Evolutionary conservation across 2,329 filamentous ascomycete genomes (phyloP), one percentile per base, ranked within the genome.

Genomic region (Scytalidium sp.): DNA sequence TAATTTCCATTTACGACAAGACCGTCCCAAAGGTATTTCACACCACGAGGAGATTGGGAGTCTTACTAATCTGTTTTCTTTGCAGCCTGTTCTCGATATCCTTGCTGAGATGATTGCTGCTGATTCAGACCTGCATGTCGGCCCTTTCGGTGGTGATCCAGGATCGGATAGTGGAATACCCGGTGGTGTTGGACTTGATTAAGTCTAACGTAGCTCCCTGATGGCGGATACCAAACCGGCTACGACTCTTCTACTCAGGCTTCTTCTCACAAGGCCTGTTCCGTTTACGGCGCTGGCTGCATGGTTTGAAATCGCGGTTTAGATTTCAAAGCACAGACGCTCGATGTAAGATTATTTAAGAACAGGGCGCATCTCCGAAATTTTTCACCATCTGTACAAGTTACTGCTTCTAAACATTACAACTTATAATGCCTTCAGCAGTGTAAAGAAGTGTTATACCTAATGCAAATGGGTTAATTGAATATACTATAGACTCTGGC

Each of bases 1-100:
- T 99, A 63, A 97, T 99, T 69, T 83, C 82, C 64, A 96, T 99
- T 71, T 99, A 99, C 73, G 94, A 99, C 72, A 96, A 96, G 83
- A 97, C 94, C 25, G 92, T 97, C 42, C 87, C 93, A 62, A 97
- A 97, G 88, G 92, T 90, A 71, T 52, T 68, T 50, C 32, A 15
- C 19, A 25, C 45, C 32, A 20, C 15, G 36, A 20, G n/a, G 20
- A 47, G 27, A 19, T 15, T 41, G 22, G 41, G 19, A 39, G 44
- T 45, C 48, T 53, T 36, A 50, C 54, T 60, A 55, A 59, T 45
- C 45, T n/a, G n/a, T n/a, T 39, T 17, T 49, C 4, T 19, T 49
- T 17, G 29, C 57, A 94, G 88, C 85, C 92, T 55, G 89, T 97
- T 63, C 85, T 99, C 62, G 93, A 99, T 70, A 86, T 97, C 62